phyloP scores from a whole-genome alignment of 257 asterid species.

The Petrea volubilis region DNA sequence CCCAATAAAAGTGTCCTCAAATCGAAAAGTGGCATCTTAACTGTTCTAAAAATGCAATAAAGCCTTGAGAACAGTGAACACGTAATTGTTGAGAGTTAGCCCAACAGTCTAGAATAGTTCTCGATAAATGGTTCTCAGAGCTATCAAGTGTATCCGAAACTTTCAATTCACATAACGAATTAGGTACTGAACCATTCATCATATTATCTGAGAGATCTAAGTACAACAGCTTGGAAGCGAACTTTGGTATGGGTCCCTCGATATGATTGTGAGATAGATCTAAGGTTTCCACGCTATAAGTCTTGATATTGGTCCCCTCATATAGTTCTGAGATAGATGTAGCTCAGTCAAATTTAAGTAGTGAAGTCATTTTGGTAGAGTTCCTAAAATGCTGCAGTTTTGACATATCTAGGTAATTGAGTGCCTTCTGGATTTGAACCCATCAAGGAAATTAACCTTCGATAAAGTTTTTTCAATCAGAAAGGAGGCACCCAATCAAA shows the following conservation, averaged over 20 bases:
- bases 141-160: not conserved
- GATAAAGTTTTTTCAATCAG: no score
- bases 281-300: no score
- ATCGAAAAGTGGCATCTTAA: no score
- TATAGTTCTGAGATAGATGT: not conserved
- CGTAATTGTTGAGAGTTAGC: no score
- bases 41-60: no score
- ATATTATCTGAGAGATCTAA: constrained; percentile 2
- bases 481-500: constrained; percentile 13
- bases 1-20: no score
- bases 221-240: no score
- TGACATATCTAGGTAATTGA: not conserved
- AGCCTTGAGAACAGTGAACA: no score
- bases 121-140: not conserved
- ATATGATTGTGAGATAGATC: not conserved
- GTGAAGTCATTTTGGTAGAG: not conserved
- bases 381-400: constrained; percentile 14
- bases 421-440: no score
- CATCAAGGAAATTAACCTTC: no score
- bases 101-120: constrained; percentile 7
- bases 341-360: not conserved
- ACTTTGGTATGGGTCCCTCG: not conserved
- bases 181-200: no score
- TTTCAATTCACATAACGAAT: constrained; percentile 6
- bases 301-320: no score